A percentile compares a stretch with the other conserved stretches of the same genome.
Conservation (phyloP, 1,139 yeast genomes). For the Zygosaccharomyces pseudobailii region DNA sequence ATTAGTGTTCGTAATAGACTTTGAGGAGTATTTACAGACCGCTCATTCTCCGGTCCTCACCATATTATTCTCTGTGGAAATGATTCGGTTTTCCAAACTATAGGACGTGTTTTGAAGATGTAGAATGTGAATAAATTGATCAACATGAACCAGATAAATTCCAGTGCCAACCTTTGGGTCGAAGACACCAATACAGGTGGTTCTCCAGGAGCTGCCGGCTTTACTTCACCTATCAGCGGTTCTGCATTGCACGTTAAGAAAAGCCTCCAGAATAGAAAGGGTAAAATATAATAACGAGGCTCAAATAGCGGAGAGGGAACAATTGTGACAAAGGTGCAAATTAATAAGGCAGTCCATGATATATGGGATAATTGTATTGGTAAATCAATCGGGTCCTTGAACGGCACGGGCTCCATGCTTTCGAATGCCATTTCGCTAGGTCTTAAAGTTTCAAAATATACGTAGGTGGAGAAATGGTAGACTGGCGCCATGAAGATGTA, state of each 20-base stretch:
- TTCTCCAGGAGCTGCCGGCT: conserved; percentile 16
- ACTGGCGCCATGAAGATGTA: conserved; percentile 49
- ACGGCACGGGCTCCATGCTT: conserved; percentile 35
- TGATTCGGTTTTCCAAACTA: conserved; percentile 63
- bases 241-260: conserved; percentile 43
- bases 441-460: conserved; percentile 38
- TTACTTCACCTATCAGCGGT: conserved; percentile 29
- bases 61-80: conserved; percentile 78
- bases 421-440: conserved; percentile 35
- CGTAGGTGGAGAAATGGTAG: conserved; percentile 66
- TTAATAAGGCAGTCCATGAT: conserved; percentile 44
- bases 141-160: conserved; percentile 54
- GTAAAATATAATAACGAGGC: conserved; percentile 85
- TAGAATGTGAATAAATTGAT: conserved; percentile 50
- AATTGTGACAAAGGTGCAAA: conserved; percentile 55
- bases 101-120: conserved; percentile 58
- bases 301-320: conserved; percentile 90
- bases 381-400: conserved; percentile 33
- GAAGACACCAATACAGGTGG: conserved; percentile 24
- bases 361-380: conserved; percentile 41
- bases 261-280: conserved; percentile 70
- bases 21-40: background rate
- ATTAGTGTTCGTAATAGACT: background rate
- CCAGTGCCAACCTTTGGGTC: conserved; percentile 44
- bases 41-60: conserved; percentile 38